Evolutionary conservation across 2,329 filamentous ascomycete species (phyloP), one percentile per base, ranked within the genome.

Genomic region (Acarospora socialis): DNA sequence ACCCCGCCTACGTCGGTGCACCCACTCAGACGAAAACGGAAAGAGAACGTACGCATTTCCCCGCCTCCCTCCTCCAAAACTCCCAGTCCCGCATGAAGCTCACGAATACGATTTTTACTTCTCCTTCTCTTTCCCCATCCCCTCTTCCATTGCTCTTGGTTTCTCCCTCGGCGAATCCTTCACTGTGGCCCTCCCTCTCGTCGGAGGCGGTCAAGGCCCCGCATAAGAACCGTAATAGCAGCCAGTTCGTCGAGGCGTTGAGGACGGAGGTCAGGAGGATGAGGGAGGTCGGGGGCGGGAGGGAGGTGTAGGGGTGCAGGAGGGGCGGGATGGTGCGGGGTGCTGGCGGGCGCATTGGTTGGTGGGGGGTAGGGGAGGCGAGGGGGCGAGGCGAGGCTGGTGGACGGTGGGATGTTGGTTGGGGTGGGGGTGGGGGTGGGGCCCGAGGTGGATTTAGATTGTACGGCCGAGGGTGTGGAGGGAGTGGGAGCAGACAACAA

Each of bases 41-140:
- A 16, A 28, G 15, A 32, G 10, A 16, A 52, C 64, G 42, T 56
- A 81, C 78, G 48, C 83, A 54, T 53, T 76, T 76, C 32, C 71
- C 67, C 2, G 67, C 68, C 30, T 81, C 77, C 3, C 76, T 70
- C 40, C 63, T 73, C 83, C 84, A 94, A 50, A 92, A 92, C 1
- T 68, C 60, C 41, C 68, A 70, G 46, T 87, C 78, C 38, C 81
- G 68, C 55, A 92, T 59, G 56, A 90, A 93, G 58, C 81, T 92
- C 36, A 90, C 73, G 3, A 94, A 62, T 3, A 93, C 63, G 1
- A 94, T 68, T 30, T 61, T 66, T 16, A 53, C 56, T 25, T 57
- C 46, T 40, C 48, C 46, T 3, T n/a, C n/a, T n/a, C n/a, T n/a
- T n/a, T n/a, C n/a, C n/a, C 43, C 48, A 45, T 56, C 47, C 0